These are phyloP conservation scores for Plasmodium cynomolgi DNA, from an alignment of 169 alveolate species.

Conservation along the genomic window DNA sequence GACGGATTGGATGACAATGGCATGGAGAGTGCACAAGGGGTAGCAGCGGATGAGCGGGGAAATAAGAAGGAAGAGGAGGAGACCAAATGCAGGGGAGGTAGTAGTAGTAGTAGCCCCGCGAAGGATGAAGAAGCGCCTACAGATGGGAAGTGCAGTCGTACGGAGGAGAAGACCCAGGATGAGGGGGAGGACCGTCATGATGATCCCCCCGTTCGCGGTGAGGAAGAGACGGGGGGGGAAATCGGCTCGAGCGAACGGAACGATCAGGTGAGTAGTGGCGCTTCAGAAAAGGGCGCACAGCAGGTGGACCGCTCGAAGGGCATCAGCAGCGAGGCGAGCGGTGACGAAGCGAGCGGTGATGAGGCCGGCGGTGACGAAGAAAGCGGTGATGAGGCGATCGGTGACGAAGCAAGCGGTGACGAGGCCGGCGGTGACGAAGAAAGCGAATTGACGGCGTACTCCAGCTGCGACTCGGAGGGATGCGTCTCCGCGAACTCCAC, in stretches of 20 bases:
- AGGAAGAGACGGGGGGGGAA: neutral
- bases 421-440: neutral
- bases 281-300: neutral
- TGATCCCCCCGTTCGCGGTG: neutral
- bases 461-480: slow-evolving; percentile 9
- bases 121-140: neutral
- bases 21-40: neutral
- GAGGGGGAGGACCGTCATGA: neutral
- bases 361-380: neutral
- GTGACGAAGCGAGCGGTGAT: neutral
- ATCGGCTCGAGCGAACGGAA: neutral
- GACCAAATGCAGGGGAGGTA: neutral
- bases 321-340: neutral
- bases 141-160: neutral
- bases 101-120: neutral
- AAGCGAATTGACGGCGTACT: slow-evolving; percentile 15
- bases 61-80: neutral
- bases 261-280: neutral
- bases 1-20: neutral
- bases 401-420: neutral
- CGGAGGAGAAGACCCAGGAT: neutral
- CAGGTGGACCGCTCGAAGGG: neutral
- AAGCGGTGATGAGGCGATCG: neutral
- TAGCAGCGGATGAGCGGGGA: neutral
- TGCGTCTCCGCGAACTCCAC: neutral